Evolutionary conservation across 1,284 basidiomycete species (phyloP).

Genomic region (Pholiota adiposa): DNA sequence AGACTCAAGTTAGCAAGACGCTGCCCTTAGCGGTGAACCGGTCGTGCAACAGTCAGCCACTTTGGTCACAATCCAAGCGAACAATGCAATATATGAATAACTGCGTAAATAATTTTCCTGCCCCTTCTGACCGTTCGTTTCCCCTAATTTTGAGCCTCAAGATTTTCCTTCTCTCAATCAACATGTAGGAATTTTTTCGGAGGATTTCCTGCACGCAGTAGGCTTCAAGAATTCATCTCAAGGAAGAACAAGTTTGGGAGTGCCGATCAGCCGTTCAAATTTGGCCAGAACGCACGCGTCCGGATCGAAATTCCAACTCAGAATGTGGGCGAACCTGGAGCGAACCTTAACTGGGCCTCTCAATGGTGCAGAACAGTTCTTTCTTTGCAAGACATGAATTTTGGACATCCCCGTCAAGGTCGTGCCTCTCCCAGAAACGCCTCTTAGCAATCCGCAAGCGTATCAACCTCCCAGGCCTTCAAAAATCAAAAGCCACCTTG

Average conservation of each 20-base stretch:
- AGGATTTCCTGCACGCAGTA: not conserved
- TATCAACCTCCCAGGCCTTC: too few relatives aligned
- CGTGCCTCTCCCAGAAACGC: not conserved
- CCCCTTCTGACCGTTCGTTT: not conserved
- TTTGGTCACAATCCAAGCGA: not conserved
- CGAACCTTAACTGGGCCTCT: not conserved
- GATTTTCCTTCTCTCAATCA: not conserved
- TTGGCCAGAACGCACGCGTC: not conserved
- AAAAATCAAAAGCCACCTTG: not conserved
- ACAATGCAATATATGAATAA: too few relatives aligned
- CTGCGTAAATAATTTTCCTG: not conserved
- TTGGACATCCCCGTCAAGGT: not conserved
- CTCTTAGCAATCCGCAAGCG: not conserved
- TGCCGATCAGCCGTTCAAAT: not conserved
- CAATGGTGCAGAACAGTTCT: not conserved
- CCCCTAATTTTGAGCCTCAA: not conserved
- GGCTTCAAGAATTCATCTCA: not conserved
- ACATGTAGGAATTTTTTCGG: not conserved
- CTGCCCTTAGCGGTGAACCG: too few relatives aligned
- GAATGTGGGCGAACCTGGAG: not conserved
- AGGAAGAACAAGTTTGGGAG: not conserved
- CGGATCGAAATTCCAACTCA: slow-evolving; percentile 3
- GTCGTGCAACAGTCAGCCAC: not conserved
- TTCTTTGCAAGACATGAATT: not conserved
- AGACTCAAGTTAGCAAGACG: too few relatives aligned